Conservation (phyloP, 495 filamentous ascomycete species). For the Trichocladium uniseriatum region DNA sequence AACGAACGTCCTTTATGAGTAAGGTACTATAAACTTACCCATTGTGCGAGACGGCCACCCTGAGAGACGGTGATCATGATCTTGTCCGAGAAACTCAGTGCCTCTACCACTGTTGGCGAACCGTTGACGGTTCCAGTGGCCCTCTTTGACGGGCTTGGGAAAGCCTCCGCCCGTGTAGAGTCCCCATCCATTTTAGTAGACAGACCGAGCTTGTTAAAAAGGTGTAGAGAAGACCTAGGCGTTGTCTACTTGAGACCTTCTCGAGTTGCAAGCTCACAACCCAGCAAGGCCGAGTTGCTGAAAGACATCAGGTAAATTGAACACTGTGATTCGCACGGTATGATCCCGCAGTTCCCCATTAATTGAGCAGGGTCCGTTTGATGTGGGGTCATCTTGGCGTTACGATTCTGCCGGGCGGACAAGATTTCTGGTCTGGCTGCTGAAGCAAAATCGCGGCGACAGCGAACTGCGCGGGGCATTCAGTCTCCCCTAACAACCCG, state of each 20-base stretch:
- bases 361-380: too few species aligned
- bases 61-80: conserved; percentile 87
- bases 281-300: too few species aligned
- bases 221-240: too few species aligned
- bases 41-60: conserved; percentile 77
- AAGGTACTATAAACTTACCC: conserved; percentile 48
- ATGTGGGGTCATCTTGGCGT: too few species aligned
- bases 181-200: conserved; percentile 15
- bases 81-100: conserved; percentile 74
- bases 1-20: neutral
- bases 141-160: conserved; percentile 67
- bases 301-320: too few species aligned
- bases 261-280: too few species aligned
- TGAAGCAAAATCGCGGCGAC: neutral
- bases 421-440: conserved; percentile 27
- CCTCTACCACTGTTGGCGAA: conserved; percentile 60
- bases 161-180: conserved; percentile 39
- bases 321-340: too few species aligned
- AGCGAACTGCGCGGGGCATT: neutral
- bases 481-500: neutral
- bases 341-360: too few species aligned
- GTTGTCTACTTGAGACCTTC: too few species aligned
- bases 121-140: conserved; percentile 55
- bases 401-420: conserved; percentile 45
- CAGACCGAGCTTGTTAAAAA: neutral